Conservation (phyloP, 176 grass and related monocot species). For the Hordeum marinum region DNA sequence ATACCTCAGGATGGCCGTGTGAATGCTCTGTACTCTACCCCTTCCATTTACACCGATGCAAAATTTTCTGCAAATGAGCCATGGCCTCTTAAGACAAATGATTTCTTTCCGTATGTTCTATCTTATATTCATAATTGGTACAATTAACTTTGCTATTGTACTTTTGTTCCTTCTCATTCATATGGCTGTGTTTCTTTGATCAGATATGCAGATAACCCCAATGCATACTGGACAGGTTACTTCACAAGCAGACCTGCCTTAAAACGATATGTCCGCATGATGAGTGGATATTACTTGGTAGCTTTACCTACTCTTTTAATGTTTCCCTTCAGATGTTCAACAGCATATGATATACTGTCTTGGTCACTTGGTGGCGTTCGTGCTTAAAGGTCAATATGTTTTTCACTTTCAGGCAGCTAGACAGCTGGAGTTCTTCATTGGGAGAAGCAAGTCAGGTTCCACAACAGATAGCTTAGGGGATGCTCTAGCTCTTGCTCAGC, state of each 20-base stretch:
- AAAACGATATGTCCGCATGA: conserved; percentile 75
- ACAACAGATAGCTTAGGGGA: conserved; percentile 70
- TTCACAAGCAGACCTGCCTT: conserved; percentile 95
- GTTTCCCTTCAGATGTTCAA: background rate
- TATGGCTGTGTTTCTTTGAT: conserved; percentile 33
- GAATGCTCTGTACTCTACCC: conserved; percentile 97
- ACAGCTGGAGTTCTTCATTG: conserved; percentile 84
- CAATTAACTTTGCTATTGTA: background rate
- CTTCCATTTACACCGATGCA: conserved; percentile 97
- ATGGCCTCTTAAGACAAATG: conserved; percentile 92
- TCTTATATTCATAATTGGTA: background rate
- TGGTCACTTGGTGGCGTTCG: background rate
- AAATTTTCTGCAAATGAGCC: conserved; percentile 74
- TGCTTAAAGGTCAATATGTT: conserved; percentile 15
- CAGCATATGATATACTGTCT: background rate
- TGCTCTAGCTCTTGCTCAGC: conserved; percentile 87
- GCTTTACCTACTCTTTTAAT: background rate
- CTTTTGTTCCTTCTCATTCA: background rate
- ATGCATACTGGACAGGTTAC: conserved; percentile 97
- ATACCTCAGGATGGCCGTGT: conserved; percentile 84
- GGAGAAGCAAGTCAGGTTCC: conserved; percentile 41
- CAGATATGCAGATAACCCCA: conserved; percentile 95
- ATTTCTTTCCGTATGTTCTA: conserved; percentile 92
- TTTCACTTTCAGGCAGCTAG: conserved; percentile 73
- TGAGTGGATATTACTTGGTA: conserved; percentile 96